phyloP scores from a whole-genome alignment of 768 basidiomycete genomes.

The Tricholoma matsutake region DNA sequence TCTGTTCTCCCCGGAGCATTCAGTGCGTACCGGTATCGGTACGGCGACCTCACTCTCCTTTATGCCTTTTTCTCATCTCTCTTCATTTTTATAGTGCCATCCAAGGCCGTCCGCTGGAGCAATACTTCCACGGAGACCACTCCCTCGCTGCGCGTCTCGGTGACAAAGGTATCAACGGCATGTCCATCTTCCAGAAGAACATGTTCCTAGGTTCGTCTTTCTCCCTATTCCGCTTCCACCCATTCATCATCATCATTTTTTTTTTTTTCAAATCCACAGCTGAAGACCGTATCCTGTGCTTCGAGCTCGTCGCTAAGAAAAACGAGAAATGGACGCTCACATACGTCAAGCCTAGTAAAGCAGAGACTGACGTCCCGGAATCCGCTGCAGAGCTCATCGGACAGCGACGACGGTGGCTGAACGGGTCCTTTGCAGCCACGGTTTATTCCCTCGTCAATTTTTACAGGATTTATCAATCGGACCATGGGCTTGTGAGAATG shows the following conservation, averaged over 20 bases:
- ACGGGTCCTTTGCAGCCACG: constrained; percentile 92
- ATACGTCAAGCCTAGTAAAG: constrained; percentile 91
- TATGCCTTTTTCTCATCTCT: neutral
- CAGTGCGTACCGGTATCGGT: constrained; percentile 79
- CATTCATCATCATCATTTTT: neutral
- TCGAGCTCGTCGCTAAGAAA: constrained; percentile 92
- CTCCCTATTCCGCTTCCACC: neutral
- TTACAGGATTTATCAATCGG: constrained; percentile 81
- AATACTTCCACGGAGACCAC: constrained; percentile 86
- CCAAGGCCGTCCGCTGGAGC: constrained; percentile 80
- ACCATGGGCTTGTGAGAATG: constrained; percentile 86
- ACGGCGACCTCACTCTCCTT: neutral
- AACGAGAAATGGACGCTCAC: constrained; percentile 85
- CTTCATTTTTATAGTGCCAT: constrained; percentile 58
- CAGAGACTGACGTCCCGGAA: constrained; percentile 96
- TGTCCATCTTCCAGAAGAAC: constrained; percentile 97
- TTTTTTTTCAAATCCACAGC: constrained; percentile 39
- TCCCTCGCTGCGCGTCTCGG: constrained; percentile 90
- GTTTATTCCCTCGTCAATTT: constrained; percentile 91
- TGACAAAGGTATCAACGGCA: constrained; percentile 89
- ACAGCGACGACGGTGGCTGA: constrained; percentile 94
- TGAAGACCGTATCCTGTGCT: constrained; percentile 96
- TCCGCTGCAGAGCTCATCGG: constrained; percentile 87
- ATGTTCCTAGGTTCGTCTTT: constrained; percentile 44
- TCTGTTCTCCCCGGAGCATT: constrained; percentile 96